A percentile compares a stretch with the other conserved stretches of the same genome.
These are phyloP conservation scores for Cercospora zeina DNA, from an alignment of 2,329 filamentous ascomycete species.

Conservation along the genomic window DNA sequence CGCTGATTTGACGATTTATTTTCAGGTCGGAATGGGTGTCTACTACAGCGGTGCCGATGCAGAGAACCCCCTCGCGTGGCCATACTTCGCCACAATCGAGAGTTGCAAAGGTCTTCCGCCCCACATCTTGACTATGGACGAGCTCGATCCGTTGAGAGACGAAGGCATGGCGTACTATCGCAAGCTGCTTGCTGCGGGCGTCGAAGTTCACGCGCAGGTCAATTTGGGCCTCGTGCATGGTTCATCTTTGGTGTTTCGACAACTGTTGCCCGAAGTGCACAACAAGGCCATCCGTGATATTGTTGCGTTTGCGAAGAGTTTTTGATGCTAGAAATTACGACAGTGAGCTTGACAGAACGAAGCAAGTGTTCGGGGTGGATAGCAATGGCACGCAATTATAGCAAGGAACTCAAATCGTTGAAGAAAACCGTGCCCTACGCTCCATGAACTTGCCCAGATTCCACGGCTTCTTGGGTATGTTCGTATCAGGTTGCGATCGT, in stretches of 20 bases:
- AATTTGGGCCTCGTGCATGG: constrained; percentile 36
- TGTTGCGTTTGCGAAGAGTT: constrained; percentile 33
- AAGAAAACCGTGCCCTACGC: too few relatives aligned
- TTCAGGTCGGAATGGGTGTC: constrained; percentile 23
- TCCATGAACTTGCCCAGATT: neutral
- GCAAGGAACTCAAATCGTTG: too few relatives aligned
- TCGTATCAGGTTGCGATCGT: neutral
- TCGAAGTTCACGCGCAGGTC: constrained; percentile 31
- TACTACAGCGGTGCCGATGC: constrained; percentile 32
- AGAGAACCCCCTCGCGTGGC: constrained; percentile 38
- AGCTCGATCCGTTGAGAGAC: constrained; percentile 38
- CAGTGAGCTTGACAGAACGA: neutral
- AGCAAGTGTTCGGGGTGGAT: neutral
- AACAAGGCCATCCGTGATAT: constrained; percentile 30
- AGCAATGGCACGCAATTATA: neutral
- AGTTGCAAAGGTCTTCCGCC: constrained; percentile 38
- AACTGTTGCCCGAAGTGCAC: constrained; percentile 34
- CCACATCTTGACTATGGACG: constrained; percentile 35
- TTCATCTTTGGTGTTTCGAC: constrained; percentile 30
- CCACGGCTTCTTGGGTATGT: neutral
- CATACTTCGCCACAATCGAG: constrained; percentile 35
- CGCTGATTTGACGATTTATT: neutral
- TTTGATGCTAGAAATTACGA: constrained; percentile 13
- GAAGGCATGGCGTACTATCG: constrained; percentile 37
- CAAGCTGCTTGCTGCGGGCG: constrained; percentile 34